Evolutionary conservation across 352 stramenopile genomes (phyloP).

Genomic region (Phytophthora boehmeriae): DNA sequence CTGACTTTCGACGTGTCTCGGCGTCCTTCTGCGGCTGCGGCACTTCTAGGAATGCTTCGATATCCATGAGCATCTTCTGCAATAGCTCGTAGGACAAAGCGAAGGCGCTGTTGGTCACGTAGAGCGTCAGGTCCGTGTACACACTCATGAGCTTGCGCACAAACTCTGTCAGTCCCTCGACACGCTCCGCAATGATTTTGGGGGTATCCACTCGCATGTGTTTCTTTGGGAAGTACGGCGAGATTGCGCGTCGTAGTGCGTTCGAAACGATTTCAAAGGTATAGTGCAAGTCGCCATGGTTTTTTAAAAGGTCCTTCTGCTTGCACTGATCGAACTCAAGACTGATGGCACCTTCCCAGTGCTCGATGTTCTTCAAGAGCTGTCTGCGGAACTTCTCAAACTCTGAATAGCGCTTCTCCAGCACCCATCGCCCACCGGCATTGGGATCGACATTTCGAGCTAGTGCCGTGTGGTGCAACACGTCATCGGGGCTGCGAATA

Average conservation of each 20-base stretch:
- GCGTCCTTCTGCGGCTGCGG: slow-evolving; percentile 48
- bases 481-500: slow-evolving; percentile 45
- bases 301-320: slow-evolving; percentile 1
- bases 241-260: slow-evolving; percentile 45
- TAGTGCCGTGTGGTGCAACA: slow-evolving; percentile 21
- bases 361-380: slow-evolving; percentile 44
- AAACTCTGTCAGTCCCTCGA: slow-evolving; percentile 47
- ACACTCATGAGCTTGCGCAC: slow-evolving; percentile 49
- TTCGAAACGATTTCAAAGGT: slow-evolving; percentile 53
- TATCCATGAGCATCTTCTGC: slow-evolving; percentile 29
- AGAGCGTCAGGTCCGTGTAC: slow-evolving; percentile 58
- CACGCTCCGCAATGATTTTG: slow-evolving; percentile 48
- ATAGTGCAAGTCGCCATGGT: slow-evolving; percentile 25
- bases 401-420: slow-evolving; percentile 68
- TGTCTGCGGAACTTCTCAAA: slow-evolving; percentile 48
- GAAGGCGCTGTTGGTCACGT: slow-evolving; percentile 38
- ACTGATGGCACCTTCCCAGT: slow-evolving; percentile 35
- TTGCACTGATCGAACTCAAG: slow-evolving; percentile 28
- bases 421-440: slow-evolving; percentile 42
- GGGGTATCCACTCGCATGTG: slow-evolving; percentile 51
- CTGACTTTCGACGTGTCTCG: slow-evolving; percentile 38
- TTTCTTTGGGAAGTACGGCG: slow-evolving; percentile 51
- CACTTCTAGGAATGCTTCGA: slow-evolving; percentile 53
- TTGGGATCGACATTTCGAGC: slow-evolving; percentile 18
- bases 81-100: slow-evolving; percentile 18